Evolutionary conservation across 306 rosid genomes (phyloP).

Genomic region (Canavalia gladiata): DNA sequence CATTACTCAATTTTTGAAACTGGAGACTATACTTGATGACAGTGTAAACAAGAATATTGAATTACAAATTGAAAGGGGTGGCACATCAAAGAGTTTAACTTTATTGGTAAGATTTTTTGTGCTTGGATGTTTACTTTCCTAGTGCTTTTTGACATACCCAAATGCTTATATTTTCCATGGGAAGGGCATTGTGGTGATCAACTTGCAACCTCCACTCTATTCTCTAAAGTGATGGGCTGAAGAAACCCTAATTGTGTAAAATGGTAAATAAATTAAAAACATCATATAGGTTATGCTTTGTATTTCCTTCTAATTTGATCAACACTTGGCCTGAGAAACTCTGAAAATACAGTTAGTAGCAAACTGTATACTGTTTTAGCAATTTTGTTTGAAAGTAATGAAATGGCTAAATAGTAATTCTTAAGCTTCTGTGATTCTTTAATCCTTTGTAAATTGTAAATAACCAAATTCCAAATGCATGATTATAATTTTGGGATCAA

Average conservation of each 20-base stretch:
- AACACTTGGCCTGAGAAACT: background rate
- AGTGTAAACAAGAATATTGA: slow-evolving; percentile 78
- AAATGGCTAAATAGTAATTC: background rate
- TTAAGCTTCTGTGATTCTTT: background rate
- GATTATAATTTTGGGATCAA: slow-evolving; percentile 2
- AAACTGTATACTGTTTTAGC: slow-evolving; percentile 16
- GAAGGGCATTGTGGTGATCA: slow-evolving; percentile 13
- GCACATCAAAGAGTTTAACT: slow-evolving; percentile 63
- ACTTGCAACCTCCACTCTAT: slow-evolving; percentile 38
- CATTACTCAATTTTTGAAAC: slow-evolving; percentile 85
- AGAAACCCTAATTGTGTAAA: slow-evolving; percentile 22
- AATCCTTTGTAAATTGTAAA: background rate
- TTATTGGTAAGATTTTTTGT: slow-evolving; percentile 69
- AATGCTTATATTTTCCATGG: slow-evolving; percentile 34
- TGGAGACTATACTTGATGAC: slow-evolving; percentile 93
- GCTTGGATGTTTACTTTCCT: slow-evolving; percentile 36
- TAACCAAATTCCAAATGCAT: slow-evolving; percentile 1
- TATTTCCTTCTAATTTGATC: slow-evolving; percentile 21
- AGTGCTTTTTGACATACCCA: slow-evolving; percentile 40
- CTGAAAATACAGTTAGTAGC: slow-evolving; percentile 12
- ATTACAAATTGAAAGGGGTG: slow-evolving; percentile 92
- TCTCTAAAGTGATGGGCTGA: slow-evolving; percentile 41
- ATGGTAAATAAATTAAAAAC: slow-evolving; percentile 36
- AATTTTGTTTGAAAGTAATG: slow-evolving; percentile 18
- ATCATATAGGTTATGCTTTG: slow-evolving; percentile 12